Evolutionary conservation across 2,329 filamentous ascomycete genomes (phyloP), one percentile per base, ranked within the genome.

Genomic region (Scedosporium apiospermum): DNA sequence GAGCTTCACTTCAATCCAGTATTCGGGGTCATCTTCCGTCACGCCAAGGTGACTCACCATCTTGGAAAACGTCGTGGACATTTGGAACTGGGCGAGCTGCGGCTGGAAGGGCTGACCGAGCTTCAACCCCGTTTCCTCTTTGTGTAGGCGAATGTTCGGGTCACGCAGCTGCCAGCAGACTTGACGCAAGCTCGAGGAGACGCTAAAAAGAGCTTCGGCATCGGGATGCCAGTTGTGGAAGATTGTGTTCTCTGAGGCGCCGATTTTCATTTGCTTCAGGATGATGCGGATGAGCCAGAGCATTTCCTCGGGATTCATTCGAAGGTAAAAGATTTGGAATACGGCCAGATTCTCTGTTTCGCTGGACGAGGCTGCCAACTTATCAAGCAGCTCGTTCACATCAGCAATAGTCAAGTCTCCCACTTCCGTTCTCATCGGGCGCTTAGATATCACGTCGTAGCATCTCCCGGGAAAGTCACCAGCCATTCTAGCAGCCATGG

Each of bases 1-100:
- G 7, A 99, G 79, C 74, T 99, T 99, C 76, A 99, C 95, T 73
- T 99, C 95, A 58, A 98, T 95, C 92, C 93, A 98, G 70, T 96
- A 99, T 7, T 89, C 85, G 0, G 82, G 79, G 61, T 96, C 87
- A 0, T 90, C 86, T 26, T 88, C 83, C 0, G 85, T 88, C 0
- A 82, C 80, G 2, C 85, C 83, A 74, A 88, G 74, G 62, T 82
- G 86, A 18, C 85, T 79, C 1, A 96, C 85, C 83, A 96, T 91
- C 70, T 87, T 89, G 62, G 91, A 84, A 67, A 96, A 91, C 2
- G 79, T 81, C 0, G 87, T 86, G 41, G 90, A 84, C 80, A 90
- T 89, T 72, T 97, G 91, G 66, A 96, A 97, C 66, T 95, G 90
- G 4, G 95, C 95, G 42, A 99, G 82, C 73, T 98, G 95, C 5